Evolutionary conservation across 1,139 yeast genomes (phyloP).

Genomic region (Blastobotrys serpentis): DNA sequence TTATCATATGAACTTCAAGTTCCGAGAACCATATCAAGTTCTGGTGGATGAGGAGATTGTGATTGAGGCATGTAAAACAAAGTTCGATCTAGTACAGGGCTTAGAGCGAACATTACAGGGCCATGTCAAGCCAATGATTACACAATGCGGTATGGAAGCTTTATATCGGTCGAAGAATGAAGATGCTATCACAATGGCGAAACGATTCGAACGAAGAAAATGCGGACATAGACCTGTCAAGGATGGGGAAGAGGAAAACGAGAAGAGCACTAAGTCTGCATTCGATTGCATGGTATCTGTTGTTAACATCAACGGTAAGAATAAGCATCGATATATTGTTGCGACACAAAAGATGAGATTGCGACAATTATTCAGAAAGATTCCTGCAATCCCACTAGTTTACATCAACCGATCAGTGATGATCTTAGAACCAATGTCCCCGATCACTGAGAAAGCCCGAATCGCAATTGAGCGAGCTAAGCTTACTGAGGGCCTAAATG

Average conservation of each 20-base stretch:
- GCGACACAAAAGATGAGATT: slow-evolving; percentile 77
- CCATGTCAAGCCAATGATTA: slow-evolving; percentile 87
- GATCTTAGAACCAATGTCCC: slow-evolving; percentile 92
- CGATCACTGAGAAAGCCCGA: slow-evolving; percentile 61
- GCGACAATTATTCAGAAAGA: slow-evolving; percentile 61
- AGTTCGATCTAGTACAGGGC: slow-evolving; percentile 75
- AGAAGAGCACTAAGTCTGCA: slow-evolving; percentile 48
- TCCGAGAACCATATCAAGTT: slow-evolving; percentile 91
- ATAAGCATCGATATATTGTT: slow-evolving; percentile 86
- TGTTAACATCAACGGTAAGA: slow-evolving; percentile 67
- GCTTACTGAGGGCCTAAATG: slow-evolving; percentile 74
- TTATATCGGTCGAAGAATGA: slow-evolving; percentile 71
- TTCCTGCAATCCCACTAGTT: slow-evolving; percentile 88
- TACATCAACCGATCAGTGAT: slow-evolving; percentile 88
- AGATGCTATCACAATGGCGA: slow-evolving; percentile 74
- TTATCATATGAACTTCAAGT: slow-evolving; percentile 80
- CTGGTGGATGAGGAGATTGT: slow-evolving; percentile 76
- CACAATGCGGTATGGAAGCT: slow-evolving; percentile 93
- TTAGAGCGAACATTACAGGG: slow-evolving; percentile 78
- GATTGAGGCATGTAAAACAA: slow-evolving; percentile 59
- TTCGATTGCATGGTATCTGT: slow-evolving; percentile 74
- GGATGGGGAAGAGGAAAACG: slow-evolving; percentile 14
- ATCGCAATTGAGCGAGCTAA: slow-evolving; percentile 60
- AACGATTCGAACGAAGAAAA: slow-evolving; percentile 75
- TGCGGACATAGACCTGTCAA: slow-evolving; percentile 48